These are phyloP conservation scores for Diplogelasinospora grovesii DNA, from an alignment of 495 filamentous ascomycete genomes.

Conservation along the genomic window DNA sequence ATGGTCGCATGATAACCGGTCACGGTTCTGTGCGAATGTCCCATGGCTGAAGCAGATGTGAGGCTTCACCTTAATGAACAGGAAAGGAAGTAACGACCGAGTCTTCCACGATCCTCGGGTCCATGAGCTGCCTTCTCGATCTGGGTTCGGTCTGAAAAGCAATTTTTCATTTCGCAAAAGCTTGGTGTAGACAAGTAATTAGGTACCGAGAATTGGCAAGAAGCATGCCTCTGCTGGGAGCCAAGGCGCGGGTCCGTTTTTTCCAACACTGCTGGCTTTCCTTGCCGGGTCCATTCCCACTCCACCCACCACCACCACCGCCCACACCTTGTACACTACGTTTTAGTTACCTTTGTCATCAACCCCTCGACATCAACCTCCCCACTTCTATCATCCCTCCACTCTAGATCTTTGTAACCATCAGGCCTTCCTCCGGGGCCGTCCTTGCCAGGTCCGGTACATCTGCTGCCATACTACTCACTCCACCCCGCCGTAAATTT, in stretches of 20 bases:
- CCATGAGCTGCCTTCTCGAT: too few relatives aligned
- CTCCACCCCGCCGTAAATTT: slow-evolving; percentile 5
- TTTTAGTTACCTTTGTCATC: not conserved
- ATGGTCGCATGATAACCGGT: too few relatives aligned
- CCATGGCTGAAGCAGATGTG: too few relatives aligned
- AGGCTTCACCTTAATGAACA: too few relatives aligned
- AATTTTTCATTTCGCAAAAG: not conserved
- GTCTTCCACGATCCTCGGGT: too few relatives aligned
- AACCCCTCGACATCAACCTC: not conserved
- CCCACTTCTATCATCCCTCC: not conserved
- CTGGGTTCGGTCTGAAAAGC: not conserved
- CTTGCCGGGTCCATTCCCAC: not conserved
- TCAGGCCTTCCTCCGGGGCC: not conserved
- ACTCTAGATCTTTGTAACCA: not conserved
- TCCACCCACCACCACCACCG: not conserved
- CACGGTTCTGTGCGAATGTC: too few relatives aligned
- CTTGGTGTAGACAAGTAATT: not conserved
- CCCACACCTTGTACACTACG: not conserved
- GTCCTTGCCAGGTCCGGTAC: not conserved
- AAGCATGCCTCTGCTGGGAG: too few relatives aligned
- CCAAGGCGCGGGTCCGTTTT: not conserved
- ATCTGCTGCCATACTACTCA: not conserved
- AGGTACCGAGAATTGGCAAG: too few relatives aligned
- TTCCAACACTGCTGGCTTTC: not conserved
- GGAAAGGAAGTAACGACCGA: too few relatives aligned